Base-by-base conservation (phyloP, 129 eudicot genomes). In the Chrysanthemum seticuspe region DNA sequence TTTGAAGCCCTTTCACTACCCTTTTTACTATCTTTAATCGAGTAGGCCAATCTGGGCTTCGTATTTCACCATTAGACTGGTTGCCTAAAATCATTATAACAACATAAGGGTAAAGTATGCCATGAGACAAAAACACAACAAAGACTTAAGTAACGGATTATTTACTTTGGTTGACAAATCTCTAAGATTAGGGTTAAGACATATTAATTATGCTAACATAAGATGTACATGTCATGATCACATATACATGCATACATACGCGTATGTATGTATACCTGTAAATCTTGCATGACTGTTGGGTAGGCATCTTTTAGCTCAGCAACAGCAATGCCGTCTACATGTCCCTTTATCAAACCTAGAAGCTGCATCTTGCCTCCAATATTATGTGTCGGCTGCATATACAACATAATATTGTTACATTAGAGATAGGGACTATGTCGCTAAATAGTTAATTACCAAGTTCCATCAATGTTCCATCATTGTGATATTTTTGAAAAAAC, bases 231-330 rank as follows among this genome's bases (percentile, higher is more conserved):
- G 44, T 34, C 44, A 34, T 6, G 44, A 34, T 34, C 8, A 34
- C 44, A 34, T 34, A 34, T 34, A 34, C 44, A 34, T 34, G 44
- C 44, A 34, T 34, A 34, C 44, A 34, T 34, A 5, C 44, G 44
- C 44, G 44, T 34, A 34, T 34, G 44, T 34, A 34, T 34, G 44
- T 34, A 25, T 73, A 90, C 96, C 94, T 87, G 91, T 71, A 90
- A 77, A 70, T 90, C 96, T 8, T 90, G 87, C 93, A 90, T 90
- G 65, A 90, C 94, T 36, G 71, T 78, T 64, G 91, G 86, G 78
- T 90, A 90, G 48, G 96, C 79, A 65, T 90, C 94, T 68, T 90
- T 90, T 67, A 90, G 91, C 81, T 90, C 96, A 62, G 81, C 79
- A 62, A 90, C 84, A 53, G 90, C 87, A 72, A 90, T 90, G 18